Evolutionary conservation across 345 rosid species (phyloP).

Genomic region (Gynandropsis gynandra): DNA sequence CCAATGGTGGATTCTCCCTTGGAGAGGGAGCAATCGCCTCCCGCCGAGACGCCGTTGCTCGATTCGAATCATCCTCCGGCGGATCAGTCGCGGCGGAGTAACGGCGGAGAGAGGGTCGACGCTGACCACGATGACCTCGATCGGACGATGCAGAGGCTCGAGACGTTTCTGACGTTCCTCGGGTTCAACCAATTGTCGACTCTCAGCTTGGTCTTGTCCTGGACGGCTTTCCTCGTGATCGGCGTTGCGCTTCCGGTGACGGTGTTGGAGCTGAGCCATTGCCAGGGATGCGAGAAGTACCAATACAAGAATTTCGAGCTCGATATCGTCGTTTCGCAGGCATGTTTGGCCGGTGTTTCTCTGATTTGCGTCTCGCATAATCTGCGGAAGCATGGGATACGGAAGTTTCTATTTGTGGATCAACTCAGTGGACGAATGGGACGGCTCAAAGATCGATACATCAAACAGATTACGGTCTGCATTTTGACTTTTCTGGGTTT

Average conservation of each 20-base stretch:
- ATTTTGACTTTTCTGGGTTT: not conserved
- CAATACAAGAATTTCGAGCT: constrained; percentile 69
- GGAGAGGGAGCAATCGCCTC: constrained; percentile 16
- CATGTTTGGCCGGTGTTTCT: constrained; percentile 71
- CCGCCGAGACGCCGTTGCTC: constrained; percentile 44
- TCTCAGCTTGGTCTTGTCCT: constrained; percentile 41
- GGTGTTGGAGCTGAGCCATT: constrained; percentile 53
- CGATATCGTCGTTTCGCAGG: constrained; percentile 66
- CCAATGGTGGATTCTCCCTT: constrained; percentile 9
- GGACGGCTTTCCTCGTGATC: constrained; percentile 47
- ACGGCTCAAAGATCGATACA: constrained; percentile 40
- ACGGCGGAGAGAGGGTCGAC: not conserved
- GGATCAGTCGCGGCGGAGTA: constrained; percentile 12
- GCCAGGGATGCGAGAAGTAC: constrained; percentile 45
- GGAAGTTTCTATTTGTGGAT: constrained; percentile 74
- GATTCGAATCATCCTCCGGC: constrained; percentile 26
- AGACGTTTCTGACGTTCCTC: constrained; percentile 43
- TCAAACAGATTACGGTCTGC: constrained; percentile 60
- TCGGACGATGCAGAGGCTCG: constrained; percentile 37
- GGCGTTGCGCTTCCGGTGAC: constrained; percentile 59
- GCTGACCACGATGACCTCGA: constrained; percentile 39
- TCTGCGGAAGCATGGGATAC: constrained; percentile 65
- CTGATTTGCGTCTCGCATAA: constrained; percentile 67
- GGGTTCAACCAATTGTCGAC: constrained; percentile 65
- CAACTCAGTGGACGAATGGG: constrained; percentile 48